Evolutionary conservation across 345 rosid species (phyloP), one percentile per base, ranked within the genome.

Genomic region (Atalantia buxifolia): DNA sequence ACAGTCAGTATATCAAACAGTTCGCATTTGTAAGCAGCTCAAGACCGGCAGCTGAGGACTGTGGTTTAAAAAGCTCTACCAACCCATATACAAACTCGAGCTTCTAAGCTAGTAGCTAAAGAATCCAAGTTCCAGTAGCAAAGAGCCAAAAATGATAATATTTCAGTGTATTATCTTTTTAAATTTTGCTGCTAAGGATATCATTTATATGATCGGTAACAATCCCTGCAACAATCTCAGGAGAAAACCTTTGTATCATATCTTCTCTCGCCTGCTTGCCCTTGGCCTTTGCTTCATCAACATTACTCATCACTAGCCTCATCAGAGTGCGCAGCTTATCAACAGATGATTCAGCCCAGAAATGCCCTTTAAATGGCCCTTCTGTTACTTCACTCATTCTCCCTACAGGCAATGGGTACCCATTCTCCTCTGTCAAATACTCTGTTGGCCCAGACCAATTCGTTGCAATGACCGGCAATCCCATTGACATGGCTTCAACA

Each of bases 401-500:
- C 57, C 85, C 91, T 30, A 91, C 87, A 0, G 74, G 86, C 86
- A 94, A 81, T 14, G 94, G 97, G 57, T 89, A 94, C 83, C 97
- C 79, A 55, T 93, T 94, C 84, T 75, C 81, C 38, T 84, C 89
- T 1, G 94, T 94, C 82, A 92, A 74, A 84, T 91, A 94, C 85
- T 94, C 97, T 0, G 89, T 80, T 13, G 97, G 94, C 16, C 98
- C 97, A 13, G 97, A 92, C 98, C 98, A 94, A 78, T 94, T 91
- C 0, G 98, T 90, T 7, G 92, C 82, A 35, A 93, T 93, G 76
- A 92, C 93, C 0, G 97, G 97, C 79, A 91, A 89, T 56, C 92
- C 82, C 97, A 94, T 94, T 12, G 98, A 88, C 97, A 93, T 94
- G 36, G 97, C 98, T 84, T 93, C 98, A 69, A 88, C 93, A 21